These are phyloP conservation scores for Podosphaera fusca DNA, from an alignment of 2,329 filamentous ascomycete species.

Conservation along the genomic window DNA sequence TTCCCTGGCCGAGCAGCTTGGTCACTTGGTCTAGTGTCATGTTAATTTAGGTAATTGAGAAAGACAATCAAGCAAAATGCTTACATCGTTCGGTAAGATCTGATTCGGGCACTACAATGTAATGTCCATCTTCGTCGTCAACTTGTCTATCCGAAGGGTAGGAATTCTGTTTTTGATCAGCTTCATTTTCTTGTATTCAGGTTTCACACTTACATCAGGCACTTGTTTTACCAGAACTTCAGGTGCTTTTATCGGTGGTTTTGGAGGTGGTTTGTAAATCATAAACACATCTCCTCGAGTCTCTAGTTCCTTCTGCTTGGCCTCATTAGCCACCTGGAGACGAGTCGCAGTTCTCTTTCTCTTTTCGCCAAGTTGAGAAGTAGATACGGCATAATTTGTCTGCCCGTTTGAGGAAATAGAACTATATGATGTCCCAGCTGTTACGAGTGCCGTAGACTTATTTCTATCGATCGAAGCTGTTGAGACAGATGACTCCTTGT, in stretches of 20 bases:
- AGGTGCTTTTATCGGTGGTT: conserved; percentile 73
- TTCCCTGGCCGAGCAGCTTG: conserved; percentile 82
- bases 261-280: conserved; percentile 67
- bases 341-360: conserved; percentile 58
- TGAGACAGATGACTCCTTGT: conserved; percentile 41
- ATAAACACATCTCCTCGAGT: conserved; percentile 45
- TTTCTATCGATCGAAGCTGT: conserved; percentile 68
- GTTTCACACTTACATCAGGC: conserved; percentile 30
- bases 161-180: conserved; percentile 13
- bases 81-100: conserved; percentile 75
- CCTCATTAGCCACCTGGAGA: conserved; percentile 61
- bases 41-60: conserved; percentile 9
- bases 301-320: conserved; percentile 55
- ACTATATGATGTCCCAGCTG: conserved; percentile 67
- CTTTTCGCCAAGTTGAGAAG: conserved; percentile 55
- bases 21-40: conserved; percentile 50
- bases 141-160: conserved; percentile 45
- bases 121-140: conserved; percentile 93
- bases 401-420: conserved; percentile 37
- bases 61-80: conserved; percentile 17
- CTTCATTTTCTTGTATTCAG: not conserved
- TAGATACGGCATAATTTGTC: conserved; percentile 43
- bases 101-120: conserved; percentile 73
- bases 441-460: conserved; percentile 59
- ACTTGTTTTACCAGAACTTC: conserved; percentile 45